Conservation (phyloP, 768 basidiomycete genomes). For the Pleurotus ostreatus region DNA sequence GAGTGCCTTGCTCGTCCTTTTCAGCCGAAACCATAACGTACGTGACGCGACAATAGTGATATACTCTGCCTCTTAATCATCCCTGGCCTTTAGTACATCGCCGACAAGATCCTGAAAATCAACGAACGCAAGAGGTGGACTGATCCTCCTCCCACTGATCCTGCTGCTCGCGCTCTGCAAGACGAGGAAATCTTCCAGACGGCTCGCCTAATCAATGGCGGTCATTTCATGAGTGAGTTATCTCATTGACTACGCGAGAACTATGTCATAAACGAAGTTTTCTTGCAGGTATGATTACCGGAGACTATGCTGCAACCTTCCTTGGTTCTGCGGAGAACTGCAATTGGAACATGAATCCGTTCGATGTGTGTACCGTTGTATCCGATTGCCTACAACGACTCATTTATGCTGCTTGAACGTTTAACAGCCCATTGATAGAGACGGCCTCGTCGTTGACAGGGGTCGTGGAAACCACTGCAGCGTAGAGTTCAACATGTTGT, state of each 20-base stretch:
- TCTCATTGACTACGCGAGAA: neutral
- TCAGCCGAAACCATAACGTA: conserved; percentile 59
- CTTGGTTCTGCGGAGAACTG: conserved; percentile 50
- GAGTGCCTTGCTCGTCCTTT: conserved; percentile 49
- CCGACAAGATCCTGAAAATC: conserved; percentile 44
- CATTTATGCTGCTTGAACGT: neutral
- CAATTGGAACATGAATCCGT: conserved; percentile 49
- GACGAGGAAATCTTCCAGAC: conserved; percentile 59
- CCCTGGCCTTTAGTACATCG: conserved; percentile 48
- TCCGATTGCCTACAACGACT: neutral
- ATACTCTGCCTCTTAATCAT: conserved; percentile 36
- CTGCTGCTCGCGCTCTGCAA: conserved; percentile 22
- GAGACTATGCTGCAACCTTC: conserved; percentile 57
- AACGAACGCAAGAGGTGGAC: conserved; percentile 51
- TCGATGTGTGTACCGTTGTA: conserved; percentile 28
- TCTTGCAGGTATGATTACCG: conserved; percentile 33
- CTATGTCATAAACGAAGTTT: neutral
- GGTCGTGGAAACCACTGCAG: conserved; percentile 67
- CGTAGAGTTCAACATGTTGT: conserved; percentile 59
- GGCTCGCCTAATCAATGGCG: conserved; percentile 49
- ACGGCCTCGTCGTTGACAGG: conserved; percentile 30
- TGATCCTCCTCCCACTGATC: conserved; percentile 33
- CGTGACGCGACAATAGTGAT: conserved; percentile 28
- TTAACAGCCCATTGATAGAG: conserved; percentile 28
- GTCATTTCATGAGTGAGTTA: conserved; percentile 44